Evolutionary conservation across 2,329 filamentous ascomycete genomes (phyloP), one percentile per base, ranked within the genome.

Genomic region (Aphanoascus verrucosus): DNA sequence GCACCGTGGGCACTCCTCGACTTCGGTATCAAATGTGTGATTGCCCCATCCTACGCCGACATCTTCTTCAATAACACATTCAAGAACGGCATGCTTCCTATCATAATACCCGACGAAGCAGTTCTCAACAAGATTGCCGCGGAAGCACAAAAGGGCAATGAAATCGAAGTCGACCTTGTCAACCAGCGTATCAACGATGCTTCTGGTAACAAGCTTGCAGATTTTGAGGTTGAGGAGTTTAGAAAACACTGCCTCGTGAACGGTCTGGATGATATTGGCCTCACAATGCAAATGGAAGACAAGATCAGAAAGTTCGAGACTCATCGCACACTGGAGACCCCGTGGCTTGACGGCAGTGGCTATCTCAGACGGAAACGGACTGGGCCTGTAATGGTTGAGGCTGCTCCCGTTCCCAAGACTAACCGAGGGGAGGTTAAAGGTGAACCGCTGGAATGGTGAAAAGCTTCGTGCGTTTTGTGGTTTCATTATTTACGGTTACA

Each of bases 31-130:
- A 88, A 85, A 67, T 91, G 85, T 68, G 79, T 97, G 64, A 94
- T 97, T 62, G 93, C 91, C 0, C 88, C 88, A 1, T 90, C 86
- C 1, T 87, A 81, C 61, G 86, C 85, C 55, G 88, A 94, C 66
- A 98, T 98, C 70, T 96, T 96, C 82, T 94, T 91, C 81, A 96
- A 95, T 81, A 98, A 98, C 77, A 93, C 86, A n/a, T 97, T 96
- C 81, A 97, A 98, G 80, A 98, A 98, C 75, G 91, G 91, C 74
- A 97, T 97, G 93, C 77, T 97, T 58, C 90, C 91, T 46, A 82
- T 97, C 57, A 73, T 78, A 55, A 85, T 97, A 65, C 74, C 78
- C 32, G 82, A 91, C 68, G 72, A 81, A 59, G 75, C 72, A 1
- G 77, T 80, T 32, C 74, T 96, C 3, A 77, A 85, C 42, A 77